phyloP scores from a whole-genome alignment of 495 filamentous ascomycete genomes.

The Tuber umbilicatum region DNA sequence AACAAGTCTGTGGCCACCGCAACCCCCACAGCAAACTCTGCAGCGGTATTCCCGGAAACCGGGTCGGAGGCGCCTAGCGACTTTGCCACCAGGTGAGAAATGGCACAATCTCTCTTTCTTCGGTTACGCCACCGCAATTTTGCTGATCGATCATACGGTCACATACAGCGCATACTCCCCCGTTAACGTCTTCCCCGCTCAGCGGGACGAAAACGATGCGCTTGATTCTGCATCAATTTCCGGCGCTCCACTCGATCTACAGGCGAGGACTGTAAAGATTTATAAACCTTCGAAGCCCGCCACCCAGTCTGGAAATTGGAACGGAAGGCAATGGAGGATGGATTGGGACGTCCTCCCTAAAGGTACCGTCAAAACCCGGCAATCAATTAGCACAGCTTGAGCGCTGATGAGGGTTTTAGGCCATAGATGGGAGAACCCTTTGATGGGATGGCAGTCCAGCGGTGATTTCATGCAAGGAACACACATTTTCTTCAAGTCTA shows the following conservation, averaged over 20 bases:
- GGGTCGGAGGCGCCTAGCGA: constrained; percentile 13
- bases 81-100: constrained; percentile 26
- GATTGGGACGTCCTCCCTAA: constrained; percentile 91
- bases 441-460: constrained; percentile 98
- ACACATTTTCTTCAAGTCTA: constrained; percentile 77
- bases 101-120: neutral
- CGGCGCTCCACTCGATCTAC: constrained; percentile 85
- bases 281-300: constrained; percentile 83
- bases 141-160: constrained; percentile 17
- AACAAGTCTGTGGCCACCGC: constrained; percentile 5
- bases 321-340: constrained; percentile 84
- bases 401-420: constrained; percentile 39
- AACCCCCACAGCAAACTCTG: neutral
- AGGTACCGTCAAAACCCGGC: constrained; percentile 42
- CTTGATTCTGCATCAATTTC: constrained; percentile 80
- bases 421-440: constrained; percentile 93
- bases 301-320: constrained; percentile 85
- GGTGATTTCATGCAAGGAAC: constrained; percentile 90
- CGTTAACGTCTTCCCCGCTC: constrained; percentile 58
- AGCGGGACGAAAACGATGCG: constrained; percentile 71
- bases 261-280: constrained; percentile 89
- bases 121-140: neutral
- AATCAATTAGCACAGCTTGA: neutral
- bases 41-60: constrained; percentile 7
- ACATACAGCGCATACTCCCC: constrained; percentile 73